These are phyloP conservation scores for Pythium aquatile DNA, from an alignment of 352 stramenopile genomes.

Conservation along the genomic window DNA sequence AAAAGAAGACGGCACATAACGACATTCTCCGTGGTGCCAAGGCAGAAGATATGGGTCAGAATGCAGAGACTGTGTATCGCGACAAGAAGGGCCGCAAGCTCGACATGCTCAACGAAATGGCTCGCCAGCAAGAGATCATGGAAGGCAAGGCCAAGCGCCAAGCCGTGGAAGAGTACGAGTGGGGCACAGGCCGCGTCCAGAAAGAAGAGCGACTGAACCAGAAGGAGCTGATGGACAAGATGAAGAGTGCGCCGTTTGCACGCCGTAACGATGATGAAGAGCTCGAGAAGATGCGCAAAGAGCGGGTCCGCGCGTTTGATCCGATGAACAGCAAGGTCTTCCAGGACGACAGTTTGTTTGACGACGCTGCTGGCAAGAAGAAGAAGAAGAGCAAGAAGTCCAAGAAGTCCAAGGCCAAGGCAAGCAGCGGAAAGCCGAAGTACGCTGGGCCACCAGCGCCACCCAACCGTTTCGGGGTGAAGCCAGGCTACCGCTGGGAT, in stretches of 20 bases:
- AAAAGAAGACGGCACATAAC: conserved; percentile 49
- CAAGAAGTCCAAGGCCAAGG: conserved; percentile 37
- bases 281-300: conserved; percentile 57
- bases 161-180: conserved; percentile 80
- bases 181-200: conserved; percentile 79
- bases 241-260: conserved; percentile 66
- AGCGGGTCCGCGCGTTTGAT: conserved; percentile 69
- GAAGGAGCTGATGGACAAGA: conserved; percentile 58
- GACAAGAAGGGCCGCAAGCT: conserved; percentile 82
- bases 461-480: conserved; percentile 88
- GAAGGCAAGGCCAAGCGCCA: conserved; percentile 77
- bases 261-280: conserved; percentile 68
- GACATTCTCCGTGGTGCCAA: conserved; percentile 50
- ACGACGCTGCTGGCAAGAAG: conserved; percentile 7
- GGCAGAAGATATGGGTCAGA: conserved; percentile 63
- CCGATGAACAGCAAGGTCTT: conserved; percentile 79
- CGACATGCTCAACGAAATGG: conserved; percentile 85
- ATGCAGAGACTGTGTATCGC: conserved; percentile 82
- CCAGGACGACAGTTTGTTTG: conserved; percentile 48
- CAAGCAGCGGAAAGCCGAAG: conserved; percentile 47
- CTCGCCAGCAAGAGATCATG: conserved; percentile 74
- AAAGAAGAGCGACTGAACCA: conserved; percentile 65
- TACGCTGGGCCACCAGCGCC: conserved; percentile 73
- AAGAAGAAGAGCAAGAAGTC: conserved; percentile 29
- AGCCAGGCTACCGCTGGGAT: conserved; percentile 98